Percentiles rank a stretch among this genome's conserved stretches.
Conservation (phyloP, 2,329 filamentous ascomycete species). For the Penicillium verrucosum region DNA sequence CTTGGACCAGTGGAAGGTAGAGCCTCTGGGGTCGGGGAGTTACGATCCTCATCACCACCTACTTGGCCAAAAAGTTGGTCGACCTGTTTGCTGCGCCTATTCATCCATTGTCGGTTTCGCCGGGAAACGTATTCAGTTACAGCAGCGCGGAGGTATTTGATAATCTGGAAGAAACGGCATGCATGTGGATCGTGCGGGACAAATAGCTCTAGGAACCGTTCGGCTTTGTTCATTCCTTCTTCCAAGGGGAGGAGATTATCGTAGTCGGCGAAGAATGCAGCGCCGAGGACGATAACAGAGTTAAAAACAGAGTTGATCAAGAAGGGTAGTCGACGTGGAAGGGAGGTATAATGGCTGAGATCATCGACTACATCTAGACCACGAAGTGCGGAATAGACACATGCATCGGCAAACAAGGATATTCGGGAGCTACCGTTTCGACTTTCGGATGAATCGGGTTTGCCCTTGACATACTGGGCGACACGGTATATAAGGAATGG, state of each 20-base stretch:
- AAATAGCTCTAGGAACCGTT: conserved; percentile 33
- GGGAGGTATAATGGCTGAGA: conserved; percentile 31
- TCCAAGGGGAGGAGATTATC: conserved; percentile 38
- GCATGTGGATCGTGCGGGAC: conserved; percentile 38
- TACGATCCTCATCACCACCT: conserved; percentile 17
- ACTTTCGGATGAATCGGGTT: conserved; percentile 24
- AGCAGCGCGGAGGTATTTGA: conserved; percentile 40
- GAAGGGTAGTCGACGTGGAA: conserved; percentile 46
- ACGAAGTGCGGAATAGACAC: conserved; percentile 45
- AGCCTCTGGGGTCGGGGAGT: conserved; percentile 3
- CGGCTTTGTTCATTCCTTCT: conserved; percentile 35
- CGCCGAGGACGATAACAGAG: conserved; percentile 45
- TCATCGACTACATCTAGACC: conserved; percentile 41
- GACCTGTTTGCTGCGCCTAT: conserved; percentile 39
- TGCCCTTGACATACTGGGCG: conserved; percentile 38
- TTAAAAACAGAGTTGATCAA: conserved; percentile 49
- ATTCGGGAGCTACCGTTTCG: conserved; percentile 30
- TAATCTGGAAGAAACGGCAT: conserved; percentile 37
- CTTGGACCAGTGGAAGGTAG: conserved; percentile 3
- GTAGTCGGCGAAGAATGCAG: conserved; percentile 47
- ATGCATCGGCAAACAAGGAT: conserved; percentile 38
- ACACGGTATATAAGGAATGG: conserved; percentile 54
- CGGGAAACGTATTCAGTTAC: conserved; percentile 38
- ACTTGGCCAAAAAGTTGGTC: conserved; percentile 44
- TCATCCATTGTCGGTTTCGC: conserved; percentile 41